Evolutionary conservation across 106 monocot species (phyloP), one percentile per base, ranked within the genome.

Genomic region (Cymbidium sinense): DNA sequence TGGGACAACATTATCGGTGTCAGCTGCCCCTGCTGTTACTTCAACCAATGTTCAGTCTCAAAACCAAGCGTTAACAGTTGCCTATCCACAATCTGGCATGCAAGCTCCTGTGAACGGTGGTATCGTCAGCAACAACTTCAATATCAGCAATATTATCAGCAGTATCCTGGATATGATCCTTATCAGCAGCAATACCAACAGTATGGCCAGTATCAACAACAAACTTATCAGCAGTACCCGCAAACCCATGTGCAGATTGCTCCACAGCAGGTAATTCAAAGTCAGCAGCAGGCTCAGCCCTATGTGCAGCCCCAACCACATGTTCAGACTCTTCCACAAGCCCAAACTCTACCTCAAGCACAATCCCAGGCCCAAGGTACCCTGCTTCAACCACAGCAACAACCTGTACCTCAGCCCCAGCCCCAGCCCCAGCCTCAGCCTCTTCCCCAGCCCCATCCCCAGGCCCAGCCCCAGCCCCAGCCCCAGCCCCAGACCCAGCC

Each of bases 131-230:
- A 93, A 43, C 90, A 88, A 73, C 50, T 85, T 51, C 93, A 92
- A 54, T 92, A 92, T 73, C 89, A 92, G 58, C 94, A 99, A 54
- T 92, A 99, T 75, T 92, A 99, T 76, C 94, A 99, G 83, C 94
- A 94, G n/a, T 95, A 90, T 47, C 88, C 91, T 76, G 92, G 91
- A 36, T 98, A 90, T 77, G 86, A 94, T 52, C 85, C 98, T 34
- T 94, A 92, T 77, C 89, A 86, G 76, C 94, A 99, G 79, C 93
- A 92, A 54, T 92, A 92, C 69, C 89, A 92, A 67, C 94, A 99
- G 47, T 92, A 90, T 77, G 86, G 91, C 55, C 85, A 94, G 28
- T 94, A 92, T 77, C 89, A 86, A 73, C 94, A 99, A 77, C 85
- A 89, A 12, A 88, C 72, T 88, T 88, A 85, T 73, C 80, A 77